Base-by-base conservation (phyloP, 2,329 filamentous ascomycete genomes). In the Diplocarpon mali region DNA sequence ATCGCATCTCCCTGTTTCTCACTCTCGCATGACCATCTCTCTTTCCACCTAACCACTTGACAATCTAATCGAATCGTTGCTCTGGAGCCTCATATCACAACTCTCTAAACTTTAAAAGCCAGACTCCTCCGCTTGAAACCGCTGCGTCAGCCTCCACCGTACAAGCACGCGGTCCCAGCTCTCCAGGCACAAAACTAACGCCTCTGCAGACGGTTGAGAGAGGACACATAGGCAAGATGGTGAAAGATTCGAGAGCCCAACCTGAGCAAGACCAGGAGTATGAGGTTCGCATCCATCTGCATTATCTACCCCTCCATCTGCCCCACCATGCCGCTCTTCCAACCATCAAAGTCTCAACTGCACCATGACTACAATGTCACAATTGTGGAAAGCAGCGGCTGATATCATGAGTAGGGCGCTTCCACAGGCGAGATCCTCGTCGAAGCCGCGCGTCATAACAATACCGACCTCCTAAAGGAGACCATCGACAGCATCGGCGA, bases 381-480 rank as follows among this genome's bases (percentile, higher is more conserved):
- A 14, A 3, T 32, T 14, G 10, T 4, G 9, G 11, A 32, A 14
- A 32, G 5, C 10, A 14, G 30, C 2, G 11, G 16, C 3, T 16
- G 15, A 35, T 35, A 35, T 5, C 14, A 14, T 17, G 15, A 10
- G 47, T 58, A 94, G 83, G 92, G 90, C 63, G 90, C 90, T 56
- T 85, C 85, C 48, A 78, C 80, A 38, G 75, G 81, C 64, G 90
- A 96, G 69, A 76, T 85, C 60, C 76, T 96, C 57, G 78, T 96
- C 66, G 90, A 94, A 70, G 86, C 92, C 58, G 94, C 85, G 68
- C 86, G 90, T 50, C 78, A 88, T 60, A 90, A 96, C 73, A 95
- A 96, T 67, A 80, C 80, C 55, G 82, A 90, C 43, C 78, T 96
- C 49, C 78, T 96, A 45, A 68, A 76, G 57, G 82, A 92, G 58